Evolutionary conservation across 2,329 filamentous ascomycete species (phyloP).

Genomic region (Botrytis squamosa): DNA sequence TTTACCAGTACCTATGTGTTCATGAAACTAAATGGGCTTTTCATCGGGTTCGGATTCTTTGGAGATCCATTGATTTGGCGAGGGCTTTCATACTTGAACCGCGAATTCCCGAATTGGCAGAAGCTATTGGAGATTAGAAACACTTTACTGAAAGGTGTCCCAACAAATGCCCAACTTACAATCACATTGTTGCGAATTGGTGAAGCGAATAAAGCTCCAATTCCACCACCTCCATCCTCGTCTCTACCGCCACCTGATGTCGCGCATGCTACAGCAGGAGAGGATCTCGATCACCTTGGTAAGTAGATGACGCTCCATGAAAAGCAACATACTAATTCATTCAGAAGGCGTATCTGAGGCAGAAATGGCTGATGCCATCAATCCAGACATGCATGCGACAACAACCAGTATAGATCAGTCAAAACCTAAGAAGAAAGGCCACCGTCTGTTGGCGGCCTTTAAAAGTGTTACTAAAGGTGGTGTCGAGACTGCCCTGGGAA

Average conservation of each 20-base stretch:
- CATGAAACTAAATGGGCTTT: constrained; percentile 64
- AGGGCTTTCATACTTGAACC: constrained; percentile 58
- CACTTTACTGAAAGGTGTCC: constrained; percentile 75
- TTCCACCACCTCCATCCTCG: constrained; percentile 62
- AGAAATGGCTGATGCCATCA: constrained; percentile 38
- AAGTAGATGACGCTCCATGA: constrained; percentile 38
- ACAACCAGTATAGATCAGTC: constrained; percentile 25
- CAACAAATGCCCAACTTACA: constrained; percentile 82
- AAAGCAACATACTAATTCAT: constrained; percentile 22
- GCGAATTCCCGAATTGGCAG: constrained; percentile 68
- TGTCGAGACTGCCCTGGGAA: constrained; percentile 69
- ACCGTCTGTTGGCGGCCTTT: constrained; percentile 56
- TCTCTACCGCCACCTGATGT: constrained; percentile 43
- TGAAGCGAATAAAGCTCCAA: constrained; percentile 75
- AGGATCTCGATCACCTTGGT: constrained; percentile 53
- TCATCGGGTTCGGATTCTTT: constrained; percentile 74
- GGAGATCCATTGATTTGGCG: constrained; percentile 70
- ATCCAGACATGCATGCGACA: constrained; percentile 43
- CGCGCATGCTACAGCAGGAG: constrained; percentile 45
- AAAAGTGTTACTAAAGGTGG: constrained; percentile 60
- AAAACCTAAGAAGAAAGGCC: constrained; percentile 35
- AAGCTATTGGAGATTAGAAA: constrained; percentile 72
- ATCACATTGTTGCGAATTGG: constrained; percentile 79
- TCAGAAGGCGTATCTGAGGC: constrained; percentile 33
- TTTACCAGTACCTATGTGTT: constrained; percentile 59